Percentiles rank a stretch among this genome's conserved stretches.
Evolutionary conservation across 345 rosid species (phyloP).

Genomic region (Stellera chamaejasme): DNA sequence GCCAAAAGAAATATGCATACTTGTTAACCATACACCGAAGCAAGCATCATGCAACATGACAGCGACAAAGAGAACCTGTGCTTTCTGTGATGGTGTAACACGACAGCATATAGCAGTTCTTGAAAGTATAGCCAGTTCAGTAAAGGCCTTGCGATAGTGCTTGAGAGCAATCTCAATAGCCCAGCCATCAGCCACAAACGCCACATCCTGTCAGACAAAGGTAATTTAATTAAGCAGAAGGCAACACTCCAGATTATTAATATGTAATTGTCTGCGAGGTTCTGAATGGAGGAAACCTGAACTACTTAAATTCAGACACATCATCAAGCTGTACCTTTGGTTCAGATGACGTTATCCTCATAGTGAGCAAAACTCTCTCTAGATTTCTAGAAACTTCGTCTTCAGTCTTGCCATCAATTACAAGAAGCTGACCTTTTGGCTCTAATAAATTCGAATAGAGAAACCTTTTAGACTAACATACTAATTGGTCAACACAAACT

Average conservation of each 20-base stretch:
- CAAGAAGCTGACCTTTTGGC: constrained; percentile 95
- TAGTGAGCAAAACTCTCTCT: constrained; percentile 94
- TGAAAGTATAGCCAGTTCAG: constrained; percentile 86
- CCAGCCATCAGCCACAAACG: constrained; percentile 97
- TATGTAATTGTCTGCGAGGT: no score
- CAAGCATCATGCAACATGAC: no score
- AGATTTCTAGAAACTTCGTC: constrained; percentile 78
- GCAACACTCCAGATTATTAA: no score
- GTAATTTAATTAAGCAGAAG: background rate
- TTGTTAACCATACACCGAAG: background rate
- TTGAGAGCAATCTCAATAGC: constrained; percentile 92
- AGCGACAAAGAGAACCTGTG: constrained; percentile 48
- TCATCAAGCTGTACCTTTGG: constrained; percentile 59
- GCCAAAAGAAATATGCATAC: constrained; percentile 17
- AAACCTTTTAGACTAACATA: no score
- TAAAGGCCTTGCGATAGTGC: constrained; percentile 73
- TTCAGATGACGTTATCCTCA: constrained; percentile 86
- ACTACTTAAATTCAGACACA: background rate
- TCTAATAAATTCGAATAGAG: constrained; percentile 26
- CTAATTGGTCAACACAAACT: no score
- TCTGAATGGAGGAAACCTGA: no score
- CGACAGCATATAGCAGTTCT: constrained; percentile 99
- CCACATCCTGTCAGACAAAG: constrained; percentile 56
- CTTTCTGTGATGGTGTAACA: constrained; percentile 96
- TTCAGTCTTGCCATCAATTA: constrained; percentile 90